Evolutionary conservation across 345 rosid species (phyloP), one percentile per base, ranked within the genome.

Genomic region (Cardamine chenopodiifolia): DNA sequence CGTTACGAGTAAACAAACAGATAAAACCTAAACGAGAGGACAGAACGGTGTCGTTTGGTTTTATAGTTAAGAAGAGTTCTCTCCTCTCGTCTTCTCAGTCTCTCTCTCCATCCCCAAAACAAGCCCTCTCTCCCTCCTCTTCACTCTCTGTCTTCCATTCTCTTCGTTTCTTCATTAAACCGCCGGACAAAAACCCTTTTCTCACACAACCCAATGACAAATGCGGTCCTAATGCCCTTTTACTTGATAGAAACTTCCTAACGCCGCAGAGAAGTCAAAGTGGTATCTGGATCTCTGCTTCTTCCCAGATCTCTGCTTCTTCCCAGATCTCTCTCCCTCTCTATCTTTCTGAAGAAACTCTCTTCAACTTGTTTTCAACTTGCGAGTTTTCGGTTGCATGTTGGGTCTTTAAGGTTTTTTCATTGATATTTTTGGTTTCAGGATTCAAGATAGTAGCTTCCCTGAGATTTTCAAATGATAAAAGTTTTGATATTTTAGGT

Each of bases 221-320:
- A 58, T 50, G 77, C 68, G 39, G 81, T 72, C 40, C 17, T 23
- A 49, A 35, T 55, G 53, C 64, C 8, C 22, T 4, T 26, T 18
- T 18, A 18, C 34, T 28, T 50, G 7, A 17, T 18, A 54, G 42
- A 62, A 69, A 45, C 52, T 26, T 31, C 23, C 3, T 35, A 57
- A 50, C 68, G 57, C 72, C 54, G 56, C 68, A 42, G 73, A 65
- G 80, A 64, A 64, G 48, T 15, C 23, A 22, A 71, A 39, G 22
- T 34, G 66, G 52, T 66, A 49, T 66, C 68, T 72, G 50, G 73
- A 72, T 78, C 77, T 72, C 59, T 78, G 26, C 5, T 59, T 66
- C 54, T 70, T 71, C 73, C 39, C 63, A 78, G 81, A 78, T 78
- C 81, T n/a, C n/a, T n/a, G 26, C 5, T 59, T 78, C 71, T 73